phyloP scores from a whole-genome alignment of 202 grass and related monocot species.

The Schoenoplectus triqueter region DNA sequence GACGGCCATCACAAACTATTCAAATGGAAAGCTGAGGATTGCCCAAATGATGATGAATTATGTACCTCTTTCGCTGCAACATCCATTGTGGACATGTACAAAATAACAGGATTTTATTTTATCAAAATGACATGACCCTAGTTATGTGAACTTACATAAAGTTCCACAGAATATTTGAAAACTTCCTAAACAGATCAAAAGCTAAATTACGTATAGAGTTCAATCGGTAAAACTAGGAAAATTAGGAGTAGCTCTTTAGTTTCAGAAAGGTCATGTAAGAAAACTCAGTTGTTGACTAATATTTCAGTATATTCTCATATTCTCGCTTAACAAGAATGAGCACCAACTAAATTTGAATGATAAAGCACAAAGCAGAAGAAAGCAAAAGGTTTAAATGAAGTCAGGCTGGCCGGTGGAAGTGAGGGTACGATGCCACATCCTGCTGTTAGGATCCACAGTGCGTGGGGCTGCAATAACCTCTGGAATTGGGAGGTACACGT shows the following conservation, averaged over 20 bases:
- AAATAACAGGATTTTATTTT: not conserved
- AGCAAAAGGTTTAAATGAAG: slow-evolving; percentile 53
- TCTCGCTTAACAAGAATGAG: slow-evolving; percentile 30
- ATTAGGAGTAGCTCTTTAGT: not conserved
- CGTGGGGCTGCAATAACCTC: slow-evolving; percentile 73
- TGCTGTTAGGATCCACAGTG: slow-evolving; percentile 82
- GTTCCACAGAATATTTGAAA: not conserved
- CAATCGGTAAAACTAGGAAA: not conserved
- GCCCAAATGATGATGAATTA: no score
- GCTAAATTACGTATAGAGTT: slow-evolving; percentile 20
- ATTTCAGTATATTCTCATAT: slow-evolving; percentile 15
- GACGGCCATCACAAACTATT: not conserved
- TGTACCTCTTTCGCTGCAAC: no score
- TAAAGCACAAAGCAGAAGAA: not conserved
- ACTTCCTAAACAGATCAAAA: slow-evolving; percentile 2
- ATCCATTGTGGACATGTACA: not conserved
- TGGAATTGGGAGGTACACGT: slow-evolving; percentile 79
- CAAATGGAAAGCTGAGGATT: not conserved
- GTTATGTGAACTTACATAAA: not conserved
- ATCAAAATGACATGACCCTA: not conserved
- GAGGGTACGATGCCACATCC: slow-evolving; percentile 97
- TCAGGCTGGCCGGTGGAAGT: slow-evolving; percentile 89
- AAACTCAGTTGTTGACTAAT: not conserved
- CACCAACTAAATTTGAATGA: slow-evolving; percentile 14
- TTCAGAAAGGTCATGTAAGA: slow-evolving; percentile 24